phyloP scores from a whole-genome alignment of 345 rosid species.

The Garcia nutans region DNA sequence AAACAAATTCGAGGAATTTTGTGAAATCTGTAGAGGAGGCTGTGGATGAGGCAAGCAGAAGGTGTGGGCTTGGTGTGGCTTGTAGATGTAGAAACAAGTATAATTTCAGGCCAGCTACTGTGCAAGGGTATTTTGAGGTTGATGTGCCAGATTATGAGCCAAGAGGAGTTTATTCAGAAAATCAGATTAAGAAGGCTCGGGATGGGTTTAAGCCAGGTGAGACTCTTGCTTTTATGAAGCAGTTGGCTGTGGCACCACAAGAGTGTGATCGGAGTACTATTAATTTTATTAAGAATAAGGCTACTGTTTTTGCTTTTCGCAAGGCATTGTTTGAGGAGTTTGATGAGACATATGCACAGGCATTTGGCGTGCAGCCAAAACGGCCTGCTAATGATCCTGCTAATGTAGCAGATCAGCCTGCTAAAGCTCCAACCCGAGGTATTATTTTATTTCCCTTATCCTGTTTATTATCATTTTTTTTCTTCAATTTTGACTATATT shows the following conservation, averaged over 20 bases:
- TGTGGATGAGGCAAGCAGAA: constrained; percentile 73
- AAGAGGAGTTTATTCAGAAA: constrained; percentile 61
- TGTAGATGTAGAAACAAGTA: constrained; percentile 80
- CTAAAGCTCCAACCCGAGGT: constrained; percentile 67
- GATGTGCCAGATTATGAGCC: constrained; percentile 90
- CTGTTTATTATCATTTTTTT: constrained; percentile 20
- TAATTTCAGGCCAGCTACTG: constrained; percentile 66
- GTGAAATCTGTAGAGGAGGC: constrained; percentile 95
- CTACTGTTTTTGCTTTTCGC: constrained; percentile 62
- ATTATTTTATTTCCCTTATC: constrained; percentile 15
- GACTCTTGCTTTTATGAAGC: constrained; percentile 58
- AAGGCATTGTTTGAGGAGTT: constrained; percentile 92
- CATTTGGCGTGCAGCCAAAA: constrained; percentile 70
- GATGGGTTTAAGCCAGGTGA: constrained; percentile 58
- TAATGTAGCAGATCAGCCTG: constrained; percentile 35
- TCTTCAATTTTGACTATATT: not conserved
- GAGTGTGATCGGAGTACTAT: constrained; percentile 42
- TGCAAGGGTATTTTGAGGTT: constrained; percentile 69
- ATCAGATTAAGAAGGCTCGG: constrained; percentile 72
- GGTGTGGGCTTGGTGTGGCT: constrained; percentile 74
- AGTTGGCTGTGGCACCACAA: constrained; percentile 59
- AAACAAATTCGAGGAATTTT: constrained; percentile 63
- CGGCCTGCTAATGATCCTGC: constrained; percentile 37
- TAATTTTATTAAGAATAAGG: constrained; percentile 58
- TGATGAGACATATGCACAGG: constrained; percentile 96